Evolutionary conservation across 2,329 filamentous ascomycete genomes (phyloP).

Genomic region (Acrodontium crateriforme): DNA sequence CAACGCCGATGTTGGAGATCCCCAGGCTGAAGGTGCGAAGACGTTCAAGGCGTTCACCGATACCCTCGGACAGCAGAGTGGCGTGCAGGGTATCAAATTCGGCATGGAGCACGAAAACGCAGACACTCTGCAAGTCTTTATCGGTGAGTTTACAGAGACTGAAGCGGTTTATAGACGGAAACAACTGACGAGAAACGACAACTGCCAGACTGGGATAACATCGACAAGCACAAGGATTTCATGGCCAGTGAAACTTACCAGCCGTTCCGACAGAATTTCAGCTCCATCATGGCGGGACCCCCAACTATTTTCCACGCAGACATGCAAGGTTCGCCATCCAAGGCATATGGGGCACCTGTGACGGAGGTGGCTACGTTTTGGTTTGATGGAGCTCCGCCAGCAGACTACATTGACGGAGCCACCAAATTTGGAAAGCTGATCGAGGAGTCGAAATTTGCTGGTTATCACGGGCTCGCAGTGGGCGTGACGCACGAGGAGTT

Average conservation of each 20-base stretch:
- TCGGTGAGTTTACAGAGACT: too few relatives aligned
- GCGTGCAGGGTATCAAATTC: constrained; percentile 22
- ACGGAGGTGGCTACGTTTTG: constrained; percentile 36
- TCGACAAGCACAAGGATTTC: constrained; percentile 29
- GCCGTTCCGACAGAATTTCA: constrained; percentile 23
- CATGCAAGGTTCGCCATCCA: constrained; percentile 11
- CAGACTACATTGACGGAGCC: constrained; percentile 21
- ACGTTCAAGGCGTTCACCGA: constrained; percentile 21
- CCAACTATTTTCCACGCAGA: constrained; percentile 23
- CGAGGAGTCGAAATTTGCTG: constrained; percentile 10
- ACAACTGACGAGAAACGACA: too few relatives aligned
- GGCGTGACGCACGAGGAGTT: constrained; percentile 17
- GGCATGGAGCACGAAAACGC: constrained; percentile 28
- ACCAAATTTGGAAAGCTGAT: constrained; percentile 25
- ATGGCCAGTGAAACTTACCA: constrained; percentile 23
- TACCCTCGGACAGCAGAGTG: constrained; percentile 24
- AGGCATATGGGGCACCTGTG: constrained; percentile 27
- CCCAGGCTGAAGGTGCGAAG: constrained; percentile 13
- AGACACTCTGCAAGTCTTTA: constrained; percentile 22
- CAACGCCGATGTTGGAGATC: constrained; percentile 21
- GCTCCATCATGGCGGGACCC: constrained; percentile 15
- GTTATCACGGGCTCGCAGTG: constrained; percentile 9
- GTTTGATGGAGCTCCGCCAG: constrained; percentile 25
- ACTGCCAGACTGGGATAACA: constrained; percentile 33
- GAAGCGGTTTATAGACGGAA: too few relatives aligned